These are phyloP conservation scores for Globisporangium nunn DNA, from an alignment of 352 stramenopile species.

Conservation along the genomic window DNA sequence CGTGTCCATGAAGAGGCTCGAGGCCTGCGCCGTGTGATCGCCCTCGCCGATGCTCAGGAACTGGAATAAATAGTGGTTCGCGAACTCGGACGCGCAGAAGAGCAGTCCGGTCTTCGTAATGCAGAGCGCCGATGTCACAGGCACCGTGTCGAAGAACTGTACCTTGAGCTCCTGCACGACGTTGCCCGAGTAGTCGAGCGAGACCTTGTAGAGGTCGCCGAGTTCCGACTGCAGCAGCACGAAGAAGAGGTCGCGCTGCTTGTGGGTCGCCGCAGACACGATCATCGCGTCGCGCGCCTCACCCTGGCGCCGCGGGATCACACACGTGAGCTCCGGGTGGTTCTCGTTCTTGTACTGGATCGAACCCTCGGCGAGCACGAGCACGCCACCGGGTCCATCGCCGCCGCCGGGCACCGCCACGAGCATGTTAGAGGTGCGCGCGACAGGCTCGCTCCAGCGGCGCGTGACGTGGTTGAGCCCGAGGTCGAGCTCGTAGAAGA, in stretches of 20 bases:
- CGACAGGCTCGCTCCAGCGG: constrained; percentile 88
- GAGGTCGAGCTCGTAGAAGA: constrained; percentile 99
- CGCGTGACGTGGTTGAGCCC: constrained; percentile 99
- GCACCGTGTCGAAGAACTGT: constrained; percentile 96
- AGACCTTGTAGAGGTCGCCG: constrained; percentile 98
- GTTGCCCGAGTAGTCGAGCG: constrained; percentile 81
- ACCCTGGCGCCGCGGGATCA: constrained; percentile 72
- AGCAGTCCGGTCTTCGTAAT: constrained; percentile 97
- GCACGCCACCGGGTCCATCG: constrained; percentile 88
- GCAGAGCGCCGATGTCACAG: constrained; percentile 90
- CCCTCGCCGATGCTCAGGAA: constrained; percentile 95
- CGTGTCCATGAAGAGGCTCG: constrained; percentile 68
- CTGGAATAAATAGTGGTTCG: constrained; percentile 98
- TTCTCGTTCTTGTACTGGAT: constrained; percentile 97
- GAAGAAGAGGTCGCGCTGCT: constrained; percentile 96
- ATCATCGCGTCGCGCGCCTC: constrained; percentile 88
- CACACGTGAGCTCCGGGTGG: constrained; percentile 69
- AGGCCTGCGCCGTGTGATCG: constrained; percentile 70
- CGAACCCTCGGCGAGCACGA: constrained; percentile 96
- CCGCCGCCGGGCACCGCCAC: constrained; percentile 83
- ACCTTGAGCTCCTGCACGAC: constrained; percentile 84
- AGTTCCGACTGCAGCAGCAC: constrained; percentile 97
- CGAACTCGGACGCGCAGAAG: constrained; percentile 95
- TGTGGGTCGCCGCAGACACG: constrained; percentile 89
- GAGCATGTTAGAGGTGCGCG: constrained; percentile 91